A percentile compares a stretch with the other conserved stretches of the same genome.
phyloP scores from a whole-genome alignment of 2,329 filamentous ascomycete species.

The Monilinia vaccinii-corymbosi region DNA sequence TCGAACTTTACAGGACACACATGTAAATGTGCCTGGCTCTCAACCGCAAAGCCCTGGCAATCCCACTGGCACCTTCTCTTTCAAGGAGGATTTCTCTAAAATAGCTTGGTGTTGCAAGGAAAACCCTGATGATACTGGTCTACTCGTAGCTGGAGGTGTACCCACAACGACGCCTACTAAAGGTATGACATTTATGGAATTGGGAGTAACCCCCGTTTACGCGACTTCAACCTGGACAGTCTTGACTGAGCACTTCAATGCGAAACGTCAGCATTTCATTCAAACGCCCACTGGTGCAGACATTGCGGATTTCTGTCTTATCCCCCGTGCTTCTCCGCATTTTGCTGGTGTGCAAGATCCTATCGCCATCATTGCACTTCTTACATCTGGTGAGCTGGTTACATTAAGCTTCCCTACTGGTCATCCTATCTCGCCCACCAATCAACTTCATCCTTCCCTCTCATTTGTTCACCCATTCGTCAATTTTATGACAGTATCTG shows the following conservation, averaged over 20 bases:
- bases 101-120: constrained; percentile 91
- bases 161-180: constrained; percentile 57
- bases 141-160: constrained; percentile 78
- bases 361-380: constrained; percentile 68
- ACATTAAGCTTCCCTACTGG: constrained; percentile 90
- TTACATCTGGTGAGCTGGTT: constrained; percentile 80
- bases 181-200: constrained; percentile 79
- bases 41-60: constrained; percentile 28
- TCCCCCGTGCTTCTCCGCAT: constrained; percentile 76
- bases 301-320: constrained; percentile 70
- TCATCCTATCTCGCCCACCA: constrained; percentile 82
- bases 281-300: constrained; percentile 69
- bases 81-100: constrained; percentile 66
- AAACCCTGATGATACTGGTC: constrained; percentile 85
- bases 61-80: constrained; percentile 41
- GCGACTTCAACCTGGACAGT: constrained; percentile 85
- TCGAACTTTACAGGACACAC: constrained; percentile 64
- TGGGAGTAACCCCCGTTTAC: constrained; percentile 83
- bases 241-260: constrained; percentile 68
- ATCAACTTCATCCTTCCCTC: constrained; percentile 81
- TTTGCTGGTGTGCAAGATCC: constrained; percentile 86
- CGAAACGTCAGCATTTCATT: constrained; percentile 63
- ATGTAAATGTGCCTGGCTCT: constrained; percentile 59
- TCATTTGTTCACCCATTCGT: constrained; percentile 88
- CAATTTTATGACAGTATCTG: constrained; percentile 60